phyloP scores from a whole-genome alignment of 2,329 filamentous ascomycete species.

The Hymenotorrendiella dingleyae region DNA sequence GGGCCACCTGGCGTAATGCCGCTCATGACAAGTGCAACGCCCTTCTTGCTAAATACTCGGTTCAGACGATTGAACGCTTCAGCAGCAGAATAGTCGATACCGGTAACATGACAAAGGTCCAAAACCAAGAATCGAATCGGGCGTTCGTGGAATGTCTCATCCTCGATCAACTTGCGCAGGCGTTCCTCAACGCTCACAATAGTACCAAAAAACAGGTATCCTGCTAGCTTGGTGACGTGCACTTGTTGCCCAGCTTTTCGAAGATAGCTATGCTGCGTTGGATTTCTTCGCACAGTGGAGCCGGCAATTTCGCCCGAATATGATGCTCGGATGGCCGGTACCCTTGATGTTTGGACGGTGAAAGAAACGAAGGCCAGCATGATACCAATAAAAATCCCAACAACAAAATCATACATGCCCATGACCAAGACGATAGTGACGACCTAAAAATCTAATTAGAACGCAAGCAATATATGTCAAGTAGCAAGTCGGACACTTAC shows the following conservation, averaged over 20 bases:
- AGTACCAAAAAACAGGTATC: conserved; percentile 97
- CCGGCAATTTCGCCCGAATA: conserved; percentile 85
- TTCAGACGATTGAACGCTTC: conserved; percentile 94
- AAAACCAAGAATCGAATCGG: conserved; percentile 88
- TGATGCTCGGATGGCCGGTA: conserved; percentile 83
- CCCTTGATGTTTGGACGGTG: conserved; percentile 83
- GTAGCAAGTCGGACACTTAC: too few species aligned
- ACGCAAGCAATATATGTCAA: too few species aligned
- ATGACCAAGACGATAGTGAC: conserved; percentile 88
- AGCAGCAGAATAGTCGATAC: conserved; percentile 91
- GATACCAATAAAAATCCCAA: conserved; percentile 88
- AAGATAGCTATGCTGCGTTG: conserved; percentile 81
- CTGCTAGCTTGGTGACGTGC: conserved; percentile 83
- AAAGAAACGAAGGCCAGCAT: conserved; percentile 85
- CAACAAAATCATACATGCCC: conserved; percentile 94
- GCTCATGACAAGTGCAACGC: conserved; percentile 76
- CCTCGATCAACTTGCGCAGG: conserved; percentile 75
- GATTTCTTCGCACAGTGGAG: conserved; percentile 87
- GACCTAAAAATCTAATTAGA: conserved; percentile 43
- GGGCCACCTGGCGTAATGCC: conserved; percentile 71
- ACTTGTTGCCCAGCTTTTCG: conserved; percentile 83
- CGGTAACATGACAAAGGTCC: conserved; percentile 83
- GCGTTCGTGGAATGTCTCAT: conserved; percentile 68
- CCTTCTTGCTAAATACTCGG: conserved; percentile 69
- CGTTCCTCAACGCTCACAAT: conserved; percentile 92